These are phyloP conservation scores for Harringtonia lauricola DNA, from an alignment of 2,329 filamentous ascomycete species.

Conservation along the genomic window DNA sequence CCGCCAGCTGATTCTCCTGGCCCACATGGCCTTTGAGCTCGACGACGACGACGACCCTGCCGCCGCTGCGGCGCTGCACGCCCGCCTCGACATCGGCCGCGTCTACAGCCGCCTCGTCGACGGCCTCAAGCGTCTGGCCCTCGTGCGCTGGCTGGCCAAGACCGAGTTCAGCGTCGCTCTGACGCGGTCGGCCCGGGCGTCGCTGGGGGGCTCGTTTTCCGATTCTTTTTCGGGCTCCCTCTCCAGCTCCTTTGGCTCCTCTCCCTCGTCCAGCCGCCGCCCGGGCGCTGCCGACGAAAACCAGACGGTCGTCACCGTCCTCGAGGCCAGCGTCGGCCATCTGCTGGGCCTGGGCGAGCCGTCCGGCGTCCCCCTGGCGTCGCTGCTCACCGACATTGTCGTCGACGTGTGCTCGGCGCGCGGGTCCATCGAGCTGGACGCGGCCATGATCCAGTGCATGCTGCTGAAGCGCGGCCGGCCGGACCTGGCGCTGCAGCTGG, in stretches of 20 bases:
- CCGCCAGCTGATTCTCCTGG: conserved; percentile 69
- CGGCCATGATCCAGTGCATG: conserved; percentile 50
- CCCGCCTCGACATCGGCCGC: conserved; percentile 51
- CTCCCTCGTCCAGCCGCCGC: conserved; percentile 25
- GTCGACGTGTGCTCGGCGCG: conserved; percentile 53
- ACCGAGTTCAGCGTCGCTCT: conserved; percentile 44
- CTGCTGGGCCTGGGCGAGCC: conserved; percentile 53
- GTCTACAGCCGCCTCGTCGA: conserved; percentile 60
- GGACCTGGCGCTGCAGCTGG: conserved; percentile 47
- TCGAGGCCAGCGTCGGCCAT: conserved; percentile 50
- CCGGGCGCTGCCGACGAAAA: conserved; percentile 23
- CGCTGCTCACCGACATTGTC: conserved; percentile 55
- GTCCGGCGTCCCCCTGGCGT: conserved; percentile 38
- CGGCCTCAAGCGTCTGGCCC: conserved; percentile 62
- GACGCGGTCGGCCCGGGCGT: conserved; percentile 24
- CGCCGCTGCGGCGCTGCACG: conserved; percentile 53
- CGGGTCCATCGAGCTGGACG: conserved; percentile 54
- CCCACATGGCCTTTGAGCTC: conserved; percentile 78
- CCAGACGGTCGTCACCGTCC: conserved; percentile 41
- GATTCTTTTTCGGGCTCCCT: conserved; percentile 13
- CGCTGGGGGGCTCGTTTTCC: conserved; percentile 20
- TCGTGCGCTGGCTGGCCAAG: conserved; percentile 58
- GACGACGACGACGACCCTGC: too few relatives aligned
- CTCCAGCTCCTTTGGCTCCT: conserved; percentile 9
- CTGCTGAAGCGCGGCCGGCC: conserved; percentile 47